Evolutionary conservation across 495 filamentous ascomycete species (phyloP), one percentile per base, ranked within the genome.

Genomic region (Xylona heveae): DNA sequence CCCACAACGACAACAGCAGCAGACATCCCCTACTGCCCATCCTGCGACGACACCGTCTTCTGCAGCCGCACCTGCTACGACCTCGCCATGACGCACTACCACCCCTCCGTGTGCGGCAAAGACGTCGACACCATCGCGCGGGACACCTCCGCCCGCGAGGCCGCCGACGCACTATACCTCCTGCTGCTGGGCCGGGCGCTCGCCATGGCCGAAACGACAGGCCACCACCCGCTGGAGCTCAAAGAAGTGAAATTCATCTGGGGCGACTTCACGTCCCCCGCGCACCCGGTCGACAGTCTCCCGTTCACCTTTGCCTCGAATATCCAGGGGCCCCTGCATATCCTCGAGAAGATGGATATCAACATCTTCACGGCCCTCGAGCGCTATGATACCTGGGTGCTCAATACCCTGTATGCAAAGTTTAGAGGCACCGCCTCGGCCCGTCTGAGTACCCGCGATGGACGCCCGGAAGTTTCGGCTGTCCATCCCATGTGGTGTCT

Each of bases 351-450:
- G 49, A 85, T 95, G 77, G 78, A 79, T 33, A 60, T 91, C 7
- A 73, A 93, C 43, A 78, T 82, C 28, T 95, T 81, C 55, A 56
- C 62, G 2, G 57, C 74, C 19, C 50, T 41, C 4, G 24, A 19
- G 3, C 45, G 57, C 10, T 77, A 80, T 49, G 84, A 93, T 38
- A 58, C 75, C n/a, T 97, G 88, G 88, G 66, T 94, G 5, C 62
- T 90, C 43, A 91, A 94, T 49, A 93, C 84, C 0, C 62, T 92
- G 4, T 88, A 82, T 50, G 68, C 76, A 31, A 97, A 97, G 48
- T 93, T 94, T 54, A 66, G 88, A 6, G 85, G 80, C 24, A 88
- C 82, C 0, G 85, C 88, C 0, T 88, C 78, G 3, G 88, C 81
- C 3, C 60, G 81, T 5, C 65, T 88, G 34, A 74, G 67, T 20